Evolutionary conservation across 2,329 filamentous ascomycete genomes (phyloP).

Genomic region (Cladophialophora immunda): DNA sequence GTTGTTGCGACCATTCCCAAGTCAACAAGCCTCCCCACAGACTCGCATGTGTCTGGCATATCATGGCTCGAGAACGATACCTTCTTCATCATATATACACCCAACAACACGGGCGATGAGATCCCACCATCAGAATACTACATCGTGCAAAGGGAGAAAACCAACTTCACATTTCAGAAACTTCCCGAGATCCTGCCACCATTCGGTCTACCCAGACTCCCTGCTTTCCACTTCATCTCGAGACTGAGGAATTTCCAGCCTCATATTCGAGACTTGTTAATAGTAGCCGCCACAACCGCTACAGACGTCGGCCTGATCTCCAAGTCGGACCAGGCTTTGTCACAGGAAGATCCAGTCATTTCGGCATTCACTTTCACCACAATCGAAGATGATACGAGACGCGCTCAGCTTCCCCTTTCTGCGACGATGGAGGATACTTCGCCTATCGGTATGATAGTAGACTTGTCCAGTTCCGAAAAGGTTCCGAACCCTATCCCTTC

Average conservation of each 20-base stretch:
- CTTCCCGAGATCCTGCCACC: conserved; percentile 77
- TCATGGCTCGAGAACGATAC: conserved; percentile 88
- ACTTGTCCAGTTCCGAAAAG: conserved; percentile 82
- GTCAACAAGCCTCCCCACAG: conserved; percentile 71
- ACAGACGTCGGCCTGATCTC: conserved; percentile 82
- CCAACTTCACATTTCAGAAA: conserved; percentile 75
- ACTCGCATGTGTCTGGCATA: conserved; percentile 79
- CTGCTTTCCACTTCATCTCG: conserved; percentile 79
- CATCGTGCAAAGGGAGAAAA: conserved; percentile 73
- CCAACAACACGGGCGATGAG: conserved; percentile 54
- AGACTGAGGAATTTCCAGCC: conserved; percentile 83
- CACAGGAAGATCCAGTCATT: conserved; percentile 67
- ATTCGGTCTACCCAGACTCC: conserved; percentile 70
- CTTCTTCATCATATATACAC: conserved; percentile 81
- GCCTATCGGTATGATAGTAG: conserved; percentile 80
- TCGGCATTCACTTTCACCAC: conserved; percentile 78
- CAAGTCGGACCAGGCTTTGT: conserved; percentile 73
- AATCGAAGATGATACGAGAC: conserved; percentile 75
- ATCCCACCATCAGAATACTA: conserved; percentile 76
- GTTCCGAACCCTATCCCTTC: conserved; percentile 79
- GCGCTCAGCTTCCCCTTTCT: conserved; percentile 78
- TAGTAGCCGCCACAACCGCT: conserved; percentile 82
- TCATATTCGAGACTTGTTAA: conserved; percentile 79
- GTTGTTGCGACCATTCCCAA: conserved; percentile 80
- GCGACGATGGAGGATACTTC: conserved; percentile 73